Conservation (phyloP, 2,329 filamentous ascomycete species). For the Tothia fuscella region DNA sequence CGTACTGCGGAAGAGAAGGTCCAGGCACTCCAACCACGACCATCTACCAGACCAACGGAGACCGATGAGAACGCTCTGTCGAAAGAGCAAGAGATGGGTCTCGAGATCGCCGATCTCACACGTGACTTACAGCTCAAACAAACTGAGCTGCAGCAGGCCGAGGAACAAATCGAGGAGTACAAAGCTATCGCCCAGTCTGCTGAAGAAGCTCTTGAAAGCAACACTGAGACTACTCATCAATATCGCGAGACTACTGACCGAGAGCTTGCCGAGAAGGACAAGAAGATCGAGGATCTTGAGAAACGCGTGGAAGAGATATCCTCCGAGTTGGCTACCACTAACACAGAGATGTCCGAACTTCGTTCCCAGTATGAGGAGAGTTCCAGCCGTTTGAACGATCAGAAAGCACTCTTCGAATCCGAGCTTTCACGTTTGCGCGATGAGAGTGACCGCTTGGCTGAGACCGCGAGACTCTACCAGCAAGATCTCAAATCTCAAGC, state of each 20-base stretch:
- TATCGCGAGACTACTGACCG: slow-evolving; percentile 78
- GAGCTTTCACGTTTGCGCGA: slow-evolving; percentile 75
- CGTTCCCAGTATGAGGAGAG: slow-evolving; percentile 70
- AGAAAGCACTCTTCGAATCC: slow-evolving; percentile 65
- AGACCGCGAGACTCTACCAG: slow-evolving; percentile 73
- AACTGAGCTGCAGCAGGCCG: slow-evolving; percentile 68
- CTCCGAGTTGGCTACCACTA: slow-evolving; percentile 67
- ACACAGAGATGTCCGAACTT: slow-evolving; percentile 67
- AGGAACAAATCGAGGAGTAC: slow-evolving; percentile 74
- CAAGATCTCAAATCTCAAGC: slow-evolving; percentile 88
- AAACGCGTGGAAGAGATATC: slow-evolving; percentile 76
- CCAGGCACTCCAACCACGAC: slow-evolving; percentile 68
- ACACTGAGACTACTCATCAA: slow-evolving; percentile 71
- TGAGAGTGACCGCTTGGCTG: slow-evolving; percentile 66
- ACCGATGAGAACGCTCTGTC: slow-evolving; percentile 41
- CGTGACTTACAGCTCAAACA: slow-evolving; percentile 73
- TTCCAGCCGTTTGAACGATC: slow-evolving; percentile 60
- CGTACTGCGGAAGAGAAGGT: slow-evolving; percentile 81
- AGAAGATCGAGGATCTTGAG: slow-evolving; percentile 67
- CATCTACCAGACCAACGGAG: slow-evolving; percentile 49
- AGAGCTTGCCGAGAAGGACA: slow-evolving; percentile 64
- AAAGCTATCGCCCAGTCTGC: slow-evolving; percentile 75
- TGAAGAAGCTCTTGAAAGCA: slow-evolving; percentile 73
- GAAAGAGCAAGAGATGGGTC: slow-evolving; percentile 64
- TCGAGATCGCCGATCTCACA: slow-evolving; percentile 77